Base-by-base conservation (phyloP, 345 rosid genomes). In the Arabidopsis suecica region DNA sequence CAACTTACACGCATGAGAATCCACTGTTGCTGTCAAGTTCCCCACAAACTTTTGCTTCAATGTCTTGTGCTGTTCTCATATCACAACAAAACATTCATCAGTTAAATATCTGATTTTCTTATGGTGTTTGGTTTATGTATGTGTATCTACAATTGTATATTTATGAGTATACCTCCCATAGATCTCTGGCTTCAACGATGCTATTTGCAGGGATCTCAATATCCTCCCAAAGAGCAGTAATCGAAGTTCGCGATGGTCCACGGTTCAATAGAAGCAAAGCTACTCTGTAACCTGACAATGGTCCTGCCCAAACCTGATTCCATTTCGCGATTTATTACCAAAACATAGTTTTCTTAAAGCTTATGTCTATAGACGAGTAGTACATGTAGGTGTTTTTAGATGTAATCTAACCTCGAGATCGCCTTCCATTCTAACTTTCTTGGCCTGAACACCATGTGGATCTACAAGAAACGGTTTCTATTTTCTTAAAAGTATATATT, bases 151-250 rank as follows among this genome's bases (percentile, higher is more conserved):
- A 28, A 4, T 28, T 28, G 32, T 28, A 28, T 28, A 28, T 28
- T 28, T 28, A 28, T 28, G 32, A 3, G 32, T 28, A 45, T 86
- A 88, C 96, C 91, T 86, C 69, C 96, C 97, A 91, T n/a, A 91
- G 80, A 76, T 91, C 97, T 69, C 91, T 77, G 59, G 87, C 90
- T 73, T 82, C 82, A 14, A 82, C 87, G 4, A 80, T 68, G 53
- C 67, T 78, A 2, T 83, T 80, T 12, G 81, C 57, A 25, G 84
- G 75, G 16, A 94, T 83, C 9, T 84, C 93, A 34, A 94, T 78
- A 71, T 90, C 96, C 28, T 84, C 84, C 96, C 94, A 91, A 40
- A 53, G 22, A n/a, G 96, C 97, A 30, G 92, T 88, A 1, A 88
- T 71, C 2, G 82, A 55, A 33, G 58, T 62, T 22, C 67, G 69